Evolutionary conservation across 345 rosid genomes (phyloP), one percentile per base, ranked within the genome.

Genomic region (Syzygium grande): DNA sequence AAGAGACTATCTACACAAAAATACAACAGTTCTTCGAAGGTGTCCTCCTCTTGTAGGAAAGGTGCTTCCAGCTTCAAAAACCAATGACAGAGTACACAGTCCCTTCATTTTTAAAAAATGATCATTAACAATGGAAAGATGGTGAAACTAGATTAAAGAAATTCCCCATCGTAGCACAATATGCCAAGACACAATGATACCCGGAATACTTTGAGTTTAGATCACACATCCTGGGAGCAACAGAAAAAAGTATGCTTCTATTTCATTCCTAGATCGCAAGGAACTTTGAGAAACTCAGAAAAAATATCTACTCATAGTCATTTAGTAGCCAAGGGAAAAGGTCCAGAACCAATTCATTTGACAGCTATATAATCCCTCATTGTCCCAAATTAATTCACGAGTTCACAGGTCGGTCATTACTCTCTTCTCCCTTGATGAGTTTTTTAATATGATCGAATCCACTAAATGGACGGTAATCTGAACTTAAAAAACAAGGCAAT

Each of bases 1-100:
- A 86, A 85, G 79, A 90, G 84, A 89, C 41, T 87, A 87, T 88
- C 86, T 68, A 23, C 55, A 27, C 84, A 80, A 87, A 65, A 79
- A 56, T 23, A 52, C 34, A 46, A 65, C 41, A 49, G 54, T 65
- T 49, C 54, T 87, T 78, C 85, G 78, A 51, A 43, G 22, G 85
- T 41, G 52, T 77, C n/a, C 41, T n/a, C 79, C 89, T 89, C 56
- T 27, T 55, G 78, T 52, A 46, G 87, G 27, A 46, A 30, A 83
- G 46, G 53, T 63, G 52, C 87, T 85, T 90, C 86, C 85, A 85
- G 49, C 77, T 87, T 91, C 86, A 86, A 65, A 41, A 86, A 73
- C 83, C 27, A 0, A 73, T 73, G 49, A 73, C 27, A 6, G 38
- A 19, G 21, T 10, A 73, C 22, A 27, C 83, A 38, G 14, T 73